These are phyloP conservation scores for Tremellales sp. DNA, from an alignment of 1,284 basidiomycete genomes.

Conservation along the genomic window DNA sequence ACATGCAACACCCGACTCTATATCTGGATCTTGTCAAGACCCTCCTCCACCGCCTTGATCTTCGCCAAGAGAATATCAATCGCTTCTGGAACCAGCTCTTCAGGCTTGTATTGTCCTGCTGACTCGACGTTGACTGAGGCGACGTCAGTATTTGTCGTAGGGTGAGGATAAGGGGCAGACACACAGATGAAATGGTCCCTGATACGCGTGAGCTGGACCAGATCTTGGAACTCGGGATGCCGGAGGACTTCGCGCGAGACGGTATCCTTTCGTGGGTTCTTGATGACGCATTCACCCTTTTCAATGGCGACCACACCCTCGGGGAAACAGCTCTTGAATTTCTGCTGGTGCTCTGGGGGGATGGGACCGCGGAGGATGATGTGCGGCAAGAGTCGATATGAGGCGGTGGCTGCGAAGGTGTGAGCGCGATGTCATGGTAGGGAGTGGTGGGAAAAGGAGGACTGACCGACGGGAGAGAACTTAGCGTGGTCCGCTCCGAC, in stretches of 20 bases:
- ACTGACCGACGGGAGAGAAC: slow-evolving; percentile 89
- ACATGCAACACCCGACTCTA: no score
- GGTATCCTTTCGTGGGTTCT: slow-evolving; percentile 70
- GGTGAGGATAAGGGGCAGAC: slow-evolving; percentile 14
- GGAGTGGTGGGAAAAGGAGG: background rate
- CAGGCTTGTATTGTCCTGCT: slow-evolving; percentile 79
- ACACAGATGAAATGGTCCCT: slow-evolving; percentile 92
- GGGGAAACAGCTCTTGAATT: slow-evolving; percentile 85
- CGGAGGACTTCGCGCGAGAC: slow-evolving; percentile 90
- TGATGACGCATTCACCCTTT: slow-evolving; percentile 53
- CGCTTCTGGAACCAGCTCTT: slow-evolving; percentile 78
- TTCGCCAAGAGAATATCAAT: slow-evolving; percentile 80
- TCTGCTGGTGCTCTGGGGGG: slow-evolving; percentile 59
- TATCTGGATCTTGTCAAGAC: slow-evolving; percentile 37
- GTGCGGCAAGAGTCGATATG: slow-evolving; percentile 86
- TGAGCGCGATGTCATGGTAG: background rate
- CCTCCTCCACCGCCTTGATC: slow-evolving; percentile 53
- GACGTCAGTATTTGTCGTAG: background rate
- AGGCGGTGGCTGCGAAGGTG: slow-evolving; percentile 69
- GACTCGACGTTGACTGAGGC: slow-evolving; percentile 79
- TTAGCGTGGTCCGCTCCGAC: slow-evolving; percentile 97
- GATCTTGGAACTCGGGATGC: slow-evolving; percentile 84
- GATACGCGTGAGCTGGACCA: slow-evolving; percentile 77
- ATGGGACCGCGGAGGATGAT: slow-evolving; percentile 74
- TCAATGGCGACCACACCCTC: slow-evolving; percentile 77